These are phyloP conservation scores for Monosporascus cannonballus DNA, from an alignment of 2,329 filamentous ascomycete genomes.

Conservation along the genomic window DNA sequence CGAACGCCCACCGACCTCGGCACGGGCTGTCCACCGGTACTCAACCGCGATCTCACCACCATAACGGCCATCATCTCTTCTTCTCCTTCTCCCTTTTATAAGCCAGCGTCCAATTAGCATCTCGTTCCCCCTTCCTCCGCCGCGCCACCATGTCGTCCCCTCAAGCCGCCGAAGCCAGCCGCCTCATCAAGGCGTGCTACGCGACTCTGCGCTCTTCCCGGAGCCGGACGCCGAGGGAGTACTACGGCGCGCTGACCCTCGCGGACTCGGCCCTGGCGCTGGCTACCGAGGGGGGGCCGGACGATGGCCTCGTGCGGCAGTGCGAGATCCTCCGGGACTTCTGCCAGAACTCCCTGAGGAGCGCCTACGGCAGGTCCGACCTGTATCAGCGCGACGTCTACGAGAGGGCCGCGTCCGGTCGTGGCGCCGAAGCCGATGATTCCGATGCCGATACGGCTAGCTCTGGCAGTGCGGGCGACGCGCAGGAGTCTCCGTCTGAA, in stretches of 20 bases:
- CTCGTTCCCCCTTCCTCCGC: too few relatives aligned
- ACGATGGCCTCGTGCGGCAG: not conserved
- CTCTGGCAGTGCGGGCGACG: not conserved
- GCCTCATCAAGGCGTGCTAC: too few relatives aligned
- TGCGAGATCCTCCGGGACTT: not conserved
- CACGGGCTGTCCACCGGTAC: too few relatives aligned
- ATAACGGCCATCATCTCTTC: too few relatives aligned
- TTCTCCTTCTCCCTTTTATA: too few relatives aligned
- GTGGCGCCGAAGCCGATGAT: not conserved
- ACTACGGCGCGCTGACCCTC: not conserved
- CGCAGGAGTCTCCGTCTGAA: too few relatives aligned
- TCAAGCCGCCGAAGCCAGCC: too few relatives aligned
- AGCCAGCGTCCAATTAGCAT: too few relatives aligned
- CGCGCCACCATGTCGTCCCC: too few relatives aligned
- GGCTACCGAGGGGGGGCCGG: not conserved
- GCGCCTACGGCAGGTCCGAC: not conserved
- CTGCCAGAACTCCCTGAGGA: not conserved
- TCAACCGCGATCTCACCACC: too few relatives aligned
- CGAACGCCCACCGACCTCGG: too few relatives aligned
- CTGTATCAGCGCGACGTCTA: not conserved
- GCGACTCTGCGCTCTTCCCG: too few relatives aligned
- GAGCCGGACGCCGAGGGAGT: not conserved
- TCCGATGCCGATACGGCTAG: not conserved
- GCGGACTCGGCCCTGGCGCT: not conserved
- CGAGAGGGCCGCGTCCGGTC: not conserved